These are phyloP conservation scores for Tetrapyrgos nigripes DNA, from an alignment of 1,284 basidiomycete genomes.

Conservation along the genomic window DNA sequence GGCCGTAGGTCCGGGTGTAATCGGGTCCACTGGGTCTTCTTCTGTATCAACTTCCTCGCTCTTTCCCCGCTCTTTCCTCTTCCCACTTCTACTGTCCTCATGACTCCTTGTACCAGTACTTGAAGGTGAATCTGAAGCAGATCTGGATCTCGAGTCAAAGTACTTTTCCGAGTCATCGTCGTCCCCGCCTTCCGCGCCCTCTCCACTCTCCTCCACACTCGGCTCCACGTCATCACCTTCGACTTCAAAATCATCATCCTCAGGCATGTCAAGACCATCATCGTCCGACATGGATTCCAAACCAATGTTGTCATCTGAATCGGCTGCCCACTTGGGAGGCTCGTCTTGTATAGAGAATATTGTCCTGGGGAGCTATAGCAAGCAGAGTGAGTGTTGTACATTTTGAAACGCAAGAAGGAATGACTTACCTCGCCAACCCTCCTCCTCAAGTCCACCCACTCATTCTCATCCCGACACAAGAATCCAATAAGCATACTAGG, in stretches of 20 bases:
- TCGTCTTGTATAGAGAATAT: conserved; percentile 89
- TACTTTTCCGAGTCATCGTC: conserved; percentile 44
- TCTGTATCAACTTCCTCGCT: conserved; percentile 67
- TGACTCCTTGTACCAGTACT: conserved; percentile 34
- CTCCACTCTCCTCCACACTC: neutral
- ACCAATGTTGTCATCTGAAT: conserved; percentile 78
- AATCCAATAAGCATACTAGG: conserved; percentile 98
- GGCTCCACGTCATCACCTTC: conserved; percentile 32
- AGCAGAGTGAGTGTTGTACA: conserved; percentile 17
- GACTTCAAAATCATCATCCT: conserved; percentile 42
- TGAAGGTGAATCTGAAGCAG: conserved; percentile 44
- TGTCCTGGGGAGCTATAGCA: conserved; percentile 68
- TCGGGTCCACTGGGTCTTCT: conserved; percentile 68
- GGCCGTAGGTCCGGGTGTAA: conserved; percentile 64
- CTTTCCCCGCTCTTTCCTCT: conserved; percentile 32
- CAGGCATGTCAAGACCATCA: conserved; percentile 54
- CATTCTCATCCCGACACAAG: conserved; percentile 80
- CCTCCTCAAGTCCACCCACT: conserved; percentile 84
- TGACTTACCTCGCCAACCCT: conserved; percentile 73
- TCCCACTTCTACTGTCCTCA: conserved; percentile 24
- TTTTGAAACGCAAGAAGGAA: conserved; percentile 14
- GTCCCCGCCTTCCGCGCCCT: neutral
- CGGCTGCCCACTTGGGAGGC: conserved; percentile 79
- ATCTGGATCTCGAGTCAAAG: conserved; percentile 53
- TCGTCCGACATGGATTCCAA: conserved; percentile 83